Evolutionary conservation across 495 filamentous ascomycete genomes (phyloP).

Genomic region (Hyaloscypha bicolor): DNA sequence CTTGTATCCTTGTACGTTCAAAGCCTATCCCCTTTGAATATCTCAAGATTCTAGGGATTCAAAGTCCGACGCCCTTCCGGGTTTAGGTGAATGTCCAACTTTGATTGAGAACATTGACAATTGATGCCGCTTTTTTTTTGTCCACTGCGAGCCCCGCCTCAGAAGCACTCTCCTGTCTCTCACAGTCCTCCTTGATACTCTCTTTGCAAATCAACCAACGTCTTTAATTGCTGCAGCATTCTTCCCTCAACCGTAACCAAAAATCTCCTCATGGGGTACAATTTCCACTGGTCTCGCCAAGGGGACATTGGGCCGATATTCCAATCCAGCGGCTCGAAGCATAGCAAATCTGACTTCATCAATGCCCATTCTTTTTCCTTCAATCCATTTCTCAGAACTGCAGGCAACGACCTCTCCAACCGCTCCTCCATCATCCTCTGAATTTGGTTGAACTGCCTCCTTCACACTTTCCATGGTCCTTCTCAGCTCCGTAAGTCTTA

Average conservation of each 20-base stretch:
- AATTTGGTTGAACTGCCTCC: constrained; percentile 21
- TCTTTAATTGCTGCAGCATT: background rate
- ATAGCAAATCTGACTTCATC: constrained; percentile 33
- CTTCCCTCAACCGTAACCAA: constrained; percentile 5
- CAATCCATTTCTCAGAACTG: constrained; percentile 29
- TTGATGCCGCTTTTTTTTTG: too few species aligned
- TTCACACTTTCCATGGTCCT: constrained; percentile 28
- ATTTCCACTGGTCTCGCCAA: constrained; percentile 24
- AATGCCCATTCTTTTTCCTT: constrained; percentile 31
- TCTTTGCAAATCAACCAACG: background rate
- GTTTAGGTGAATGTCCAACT: too few species aligned
- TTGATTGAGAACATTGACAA: too few species aligned
- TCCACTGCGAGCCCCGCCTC: too few species aligned
- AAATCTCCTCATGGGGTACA: constrained; percentile 31
- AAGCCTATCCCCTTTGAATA: too few species aligned
- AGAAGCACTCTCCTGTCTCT: background rate
- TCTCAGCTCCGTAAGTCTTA: constrained; percentile 21
- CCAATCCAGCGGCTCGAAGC: constrained; percentile 29
- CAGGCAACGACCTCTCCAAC: constrained; percentile 34
- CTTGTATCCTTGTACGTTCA: too few species aligned
- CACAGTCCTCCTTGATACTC: background rate
- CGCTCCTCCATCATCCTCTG: constrained; percentile 26
- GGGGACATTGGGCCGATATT: constrained; percentile 19
- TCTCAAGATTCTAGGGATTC: too few species aligned
- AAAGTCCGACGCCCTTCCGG: too few species aligned